phyloP scores from a whole-genome alignment of 768 basidiomycete species.

The Xerocomellus amylosporus region DNA sequence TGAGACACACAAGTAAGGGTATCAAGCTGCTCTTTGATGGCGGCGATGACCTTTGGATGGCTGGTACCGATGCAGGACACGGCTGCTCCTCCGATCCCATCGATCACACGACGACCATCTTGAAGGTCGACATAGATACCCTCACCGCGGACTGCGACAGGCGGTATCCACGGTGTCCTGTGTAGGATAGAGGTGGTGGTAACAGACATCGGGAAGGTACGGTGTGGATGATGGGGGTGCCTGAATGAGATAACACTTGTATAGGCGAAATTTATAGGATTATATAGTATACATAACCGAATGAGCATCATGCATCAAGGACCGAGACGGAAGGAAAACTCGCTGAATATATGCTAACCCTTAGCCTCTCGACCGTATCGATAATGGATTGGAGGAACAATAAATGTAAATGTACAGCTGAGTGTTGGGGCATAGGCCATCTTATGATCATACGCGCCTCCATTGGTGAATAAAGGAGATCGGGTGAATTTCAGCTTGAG shows the following conservation, averaged over 20 bases:
- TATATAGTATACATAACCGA: neutral
- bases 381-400: neutral
- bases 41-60: conserved; percentile 68
- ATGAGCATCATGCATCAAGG: neutral
- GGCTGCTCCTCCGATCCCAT: conserved; percentile 84
- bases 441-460: neutral
- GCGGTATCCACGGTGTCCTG: conserved; percentile 72
- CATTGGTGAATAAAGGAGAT: too few relatives aligned
- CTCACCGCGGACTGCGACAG: conserved; percentile 60
- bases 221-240: neutral
- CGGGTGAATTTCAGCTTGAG: too few relatives aligned
- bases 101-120: conserved; percentile 66
- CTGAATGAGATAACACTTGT: neutral
- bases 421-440: neutral
- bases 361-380: too few relatives aligned
- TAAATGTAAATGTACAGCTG: neutral
- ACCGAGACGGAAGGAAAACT: neutral
- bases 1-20: conserved; percentile 63
- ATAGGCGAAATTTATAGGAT: neutral
- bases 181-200: conserved; percentile 48
- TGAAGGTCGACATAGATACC: conserved; percentile 73
- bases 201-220: conserved; percentile 14
- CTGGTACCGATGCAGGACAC: conserved; percentile 76
- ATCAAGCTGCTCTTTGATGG: conserved; percentile 78
- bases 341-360: neutral